phyloP scores from a whole-genome alignment of 805 yeast genomes.

The Saturnispora mendoncae region DNA sequence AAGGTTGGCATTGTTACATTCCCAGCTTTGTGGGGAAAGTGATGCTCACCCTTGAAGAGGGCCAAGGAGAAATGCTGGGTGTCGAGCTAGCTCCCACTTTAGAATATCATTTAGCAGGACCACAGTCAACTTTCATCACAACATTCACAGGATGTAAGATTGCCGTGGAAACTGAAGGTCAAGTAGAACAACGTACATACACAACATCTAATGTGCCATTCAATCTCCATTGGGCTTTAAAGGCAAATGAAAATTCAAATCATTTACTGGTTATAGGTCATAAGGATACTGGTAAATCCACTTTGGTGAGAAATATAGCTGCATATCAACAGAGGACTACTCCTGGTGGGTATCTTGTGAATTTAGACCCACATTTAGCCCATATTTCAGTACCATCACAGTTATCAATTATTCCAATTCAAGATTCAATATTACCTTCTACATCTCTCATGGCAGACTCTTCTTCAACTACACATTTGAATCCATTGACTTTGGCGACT shows the following conservation, averaged over 20 bases:
- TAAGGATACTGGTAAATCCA: conserved; percentile 67
- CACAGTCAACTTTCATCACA: conserved; percentile 43
- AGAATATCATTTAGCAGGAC: conserved; percentile 48
- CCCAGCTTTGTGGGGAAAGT: conserved; percentile 34
- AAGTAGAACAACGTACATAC: conserved; percentile 55
- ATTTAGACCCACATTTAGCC: conserved; percentile 61
- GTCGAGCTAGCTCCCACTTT: conserved; percentile 76
- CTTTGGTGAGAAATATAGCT: conserved; percentile 57
- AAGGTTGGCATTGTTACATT: conserved; percentile 74
- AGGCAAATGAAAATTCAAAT: not conserved
- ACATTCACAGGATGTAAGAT: conserved; percentile 47
- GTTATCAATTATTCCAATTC: conserved; percentile 44
- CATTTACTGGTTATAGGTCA: conserved; percentile 69
- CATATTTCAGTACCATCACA: conserved; percentile 65
- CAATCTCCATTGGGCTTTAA: conserved; percentile 8
- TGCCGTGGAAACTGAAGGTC: conserved; percentile 48
- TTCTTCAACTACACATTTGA: conserved; percentile 3
- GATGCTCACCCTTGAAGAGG: conserved; percentile 42
- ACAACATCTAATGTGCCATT: not conserved
- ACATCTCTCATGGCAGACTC: conserved; percentile 6
- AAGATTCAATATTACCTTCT: not conserved
- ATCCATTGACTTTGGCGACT: not conserved
- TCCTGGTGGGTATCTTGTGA: conserved; percentile 63
- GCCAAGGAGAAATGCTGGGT: conserved; percentile 86
- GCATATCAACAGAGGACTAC: conserved; percentile 66